A percentile compares a stretch with the other conserved stretches of the same genome.
phyloP scores from a whole-genome alignment of 1,139 yeast genomes.

The Scheffersomyces cryptocercus region DNA sequence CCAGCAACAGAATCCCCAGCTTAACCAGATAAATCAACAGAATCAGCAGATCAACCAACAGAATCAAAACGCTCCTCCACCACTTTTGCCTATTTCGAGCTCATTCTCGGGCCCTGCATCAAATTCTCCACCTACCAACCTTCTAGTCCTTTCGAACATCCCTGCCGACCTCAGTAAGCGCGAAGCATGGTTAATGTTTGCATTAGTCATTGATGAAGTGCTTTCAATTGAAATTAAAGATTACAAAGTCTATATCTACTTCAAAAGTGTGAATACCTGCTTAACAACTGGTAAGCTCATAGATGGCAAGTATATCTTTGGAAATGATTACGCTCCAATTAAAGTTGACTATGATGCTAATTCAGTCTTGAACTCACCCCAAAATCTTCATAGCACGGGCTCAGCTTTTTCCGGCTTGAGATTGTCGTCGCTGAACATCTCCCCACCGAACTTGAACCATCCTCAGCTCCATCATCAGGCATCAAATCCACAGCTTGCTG shows the following conservation, averaged over 20 bases:
- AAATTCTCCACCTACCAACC: slow-evolving; percentile 4
- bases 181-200: slow-evolving; percentile 76
- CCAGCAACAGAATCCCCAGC: slow-evolving; percentile 2
- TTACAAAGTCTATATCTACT: slow-evolving; percentile 59
- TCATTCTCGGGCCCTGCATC: background rate
- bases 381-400: slow-evolving; percentile 8
- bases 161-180: slow-evolving; percentile 75
- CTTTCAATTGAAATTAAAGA: slow-evolving; percentile 57
- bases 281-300: slow-evolving; percentile 69
- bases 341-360: slow-evolving; percentile 52
- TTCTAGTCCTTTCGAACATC: slow-evolving; percentile 54
- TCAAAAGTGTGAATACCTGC: slow-evolving; percentile 65
- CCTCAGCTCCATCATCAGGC: slow-evolving; percentile 14
- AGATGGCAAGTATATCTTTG: slow-evolving; percentile 67
- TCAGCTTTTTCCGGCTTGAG: slow-evolving; percentile 29
- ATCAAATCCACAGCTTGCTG: slow-evolving; percentile 2
- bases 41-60: slow-evolving; percentile 2
- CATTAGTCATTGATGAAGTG: slow-evolving; percentile 76
- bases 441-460: slow-evolving; percentile 27
- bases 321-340: slow-evolving; percentile 54
- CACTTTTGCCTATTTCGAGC: slow-evolving; percentile 5
- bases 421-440: slow-evolving; percentile 29
- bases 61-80: slow-evolving; percentile 2
- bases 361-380: slow-evolving; percentile 9
- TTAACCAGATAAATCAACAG: slow-evolving; percentile 1